These are phyloP conservation scores for Arctostaphylos glauca DNA, from an alignment of 148 eudicot genomes.

Conservation along the genomic window DNA sequence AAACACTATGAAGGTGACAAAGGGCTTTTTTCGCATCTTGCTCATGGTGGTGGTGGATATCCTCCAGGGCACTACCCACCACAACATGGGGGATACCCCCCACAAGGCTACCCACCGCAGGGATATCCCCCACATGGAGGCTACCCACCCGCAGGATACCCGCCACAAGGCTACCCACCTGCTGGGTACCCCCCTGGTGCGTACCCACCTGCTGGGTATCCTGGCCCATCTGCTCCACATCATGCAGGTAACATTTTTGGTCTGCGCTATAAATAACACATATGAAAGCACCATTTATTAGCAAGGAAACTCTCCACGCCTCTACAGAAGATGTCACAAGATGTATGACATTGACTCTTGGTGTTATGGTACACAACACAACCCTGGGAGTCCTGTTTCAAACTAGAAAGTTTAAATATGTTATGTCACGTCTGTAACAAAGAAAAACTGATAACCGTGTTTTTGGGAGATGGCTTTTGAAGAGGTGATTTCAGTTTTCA, in stretches of 20 bases:
- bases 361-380: too few species aligned
- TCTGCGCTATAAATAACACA: too few species aligned
- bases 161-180: conserved; percentile 33
- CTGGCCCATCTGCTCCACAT: conserved; percentile 31
- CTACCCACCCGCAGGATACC: conserved; percentile 33
- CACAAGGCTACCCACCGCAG: conserved; percentile 14
- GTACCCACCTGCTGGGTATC: conserved; percentile 40
- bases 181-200: conserved; percentile 38
- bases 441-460: too few species aligned
- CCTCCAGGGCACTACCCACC: conserved; percentile 44
- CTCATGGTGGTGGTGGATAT: conserved; percentile 38
- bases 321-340: neutral
- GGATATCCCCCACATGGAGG: conserved; percentile 32
- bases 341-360: neutral
- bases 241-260: conserved; percentile 39
- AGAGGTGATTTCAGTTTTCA: too few species aligned
- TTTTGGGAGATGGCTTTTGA: too few species aligned
- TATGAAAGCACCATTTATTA: neutral
- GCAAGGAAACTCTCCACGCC: neutral
- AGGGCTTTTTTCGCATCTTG: conserved; percentile 55
- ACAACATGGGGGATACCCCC: conserved; percentile 23
- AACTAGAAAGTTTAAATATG: too few species aligned
- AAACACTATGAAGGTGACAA: conserved; percentile 48
- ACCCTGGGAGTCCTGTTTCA: too few species aligned
- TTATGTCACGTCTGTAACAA: too few species aligned